phyloP scores from a whole-genome alignment of 768 basidiomycete species.

The Termitomyces sp. region DNA sequence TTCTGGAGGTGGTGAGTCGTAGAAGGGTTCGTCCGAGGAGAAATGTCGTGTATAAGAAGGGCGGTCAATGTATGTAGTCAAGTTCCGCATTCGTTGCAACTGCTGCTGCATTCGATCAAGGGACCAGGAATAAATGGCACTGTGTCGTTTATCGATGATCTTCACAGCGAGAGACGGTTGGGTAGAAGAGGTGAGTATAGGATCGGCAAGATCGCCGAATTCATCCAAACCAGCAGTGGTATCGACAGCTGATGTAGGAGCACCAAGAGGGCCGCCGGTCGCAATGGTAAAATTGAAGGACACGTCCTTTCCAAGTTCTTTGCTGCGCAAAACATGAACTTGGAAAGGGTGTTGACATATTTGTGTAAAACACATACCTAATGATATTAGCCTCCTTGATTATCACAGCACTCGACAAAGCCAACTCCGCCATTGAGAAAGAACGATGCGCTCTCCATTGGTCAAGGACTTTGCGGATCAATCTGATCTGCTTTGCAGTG shows the following conservation, averaged over 20 bases:
- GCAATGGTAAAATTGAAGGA: conserved; percentile 90
- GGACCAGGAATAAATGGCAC: conserved; percentile 90
- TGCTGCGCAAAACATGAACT: conserved; percentile 38
- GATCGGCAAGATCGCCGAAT: conserved; percentile 91
- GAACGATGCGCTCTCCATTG: conserved; percentile 81
- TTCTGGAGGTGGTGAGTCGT: conserved; percentile 78
- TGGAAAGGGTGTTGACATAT: neutral
- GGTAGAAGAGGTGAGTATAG: conserved; percentile 60
- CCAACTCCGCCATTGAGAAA: conserved; percentile 89
- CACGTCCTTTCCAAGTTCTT: conserved; percentile 82
- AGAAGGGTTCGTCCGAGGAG: conserved; percentile 90
- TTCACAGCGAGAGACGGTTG: conserved; percentile 88
- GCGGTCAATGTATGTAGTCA: conserved; percentile 83
- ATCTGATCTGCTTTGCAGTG: conserved; percentile 70
- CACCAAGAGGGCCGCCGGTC: conserved; percentile 73
- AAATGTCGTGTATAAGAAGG: conserved; percentile 95
- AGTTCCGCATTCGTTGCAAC: conserved; percentile 88
- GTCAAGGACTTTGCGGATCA: conserved; percentile 78
- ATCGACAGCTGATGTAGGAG: conserved; percentile 79
- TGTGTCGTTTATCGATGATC: conserved; percentile 83
- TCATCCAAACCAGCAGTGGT: conserved; percentile 84
- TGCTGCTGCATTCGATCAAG: conserved; percentile 84
- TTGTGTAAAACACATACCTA: conserved; percentile 38
- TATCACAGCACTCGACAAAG: conserved; percentile 77
- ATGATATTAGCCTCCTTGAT: conserved; percentile 95